Base-by-base conservation (phyloP, 1,284 basidiomycete genomes). In the Malassezia yamatoensis region DNA sequence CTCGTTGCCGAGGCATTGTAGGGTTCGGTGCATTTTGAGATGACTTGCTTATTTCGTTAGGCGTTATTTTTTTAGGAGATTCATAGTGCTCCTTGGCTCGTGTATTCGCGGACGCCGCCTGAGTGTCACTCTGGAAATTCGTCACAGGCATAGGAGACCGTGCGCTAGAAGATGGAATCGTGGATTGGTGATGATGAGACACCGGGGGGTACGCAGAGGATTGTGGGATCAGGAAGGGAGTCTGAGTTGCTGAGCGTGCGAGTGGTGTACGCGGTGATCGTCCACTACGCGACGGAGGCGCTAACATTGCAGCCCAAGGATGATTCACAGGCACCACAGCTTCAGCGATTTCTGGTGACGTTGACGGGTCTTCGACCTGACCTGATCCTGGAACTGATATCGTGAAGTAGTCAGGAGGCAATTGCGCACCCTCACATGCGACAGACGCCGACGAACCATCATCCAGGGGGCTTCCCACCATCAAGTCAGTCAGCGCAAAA, bases 251-350 rank as follows among this genome's bases (percentile, higher is more conserved):
- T 9, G 24, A 32, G 11, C 21, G 43, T 34, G 34, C 2, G 9
- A 9, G 2, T 21, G 39, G 39, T 13, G 39, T 21, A 41, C 21
- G 16, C 2, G 39, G 39, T 15, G 39, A 18, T 10, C 39, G 24
- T 29, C 24, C 24, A 16, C 24, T 16, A 16, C 29, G 24, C 8
- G 43, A 8, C 8, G 43, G 16, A 24, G 43, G 40, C 29, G 49
- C 39, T 9, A 51, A 29, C 15, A 51, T 10, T 33, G 39, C 39
- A 20, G 49, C 39, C 49, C 49, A 51, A n/a, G 39, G 49, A 20
- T 51, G 49, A 33, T 51, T 38, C n/a, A 41, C 5, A 18, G 49
- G 40, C 38, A 51, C 43, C 10, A 45, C 43, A 13, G 43, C 29
- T 12, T 45, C 43, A 9, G 43, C 43, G 18, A 24, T 24, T 34